Conservation (phyloP, 2,329 filamentous ascomycete genomes). For the Xylariaceae sp. region DNA sequence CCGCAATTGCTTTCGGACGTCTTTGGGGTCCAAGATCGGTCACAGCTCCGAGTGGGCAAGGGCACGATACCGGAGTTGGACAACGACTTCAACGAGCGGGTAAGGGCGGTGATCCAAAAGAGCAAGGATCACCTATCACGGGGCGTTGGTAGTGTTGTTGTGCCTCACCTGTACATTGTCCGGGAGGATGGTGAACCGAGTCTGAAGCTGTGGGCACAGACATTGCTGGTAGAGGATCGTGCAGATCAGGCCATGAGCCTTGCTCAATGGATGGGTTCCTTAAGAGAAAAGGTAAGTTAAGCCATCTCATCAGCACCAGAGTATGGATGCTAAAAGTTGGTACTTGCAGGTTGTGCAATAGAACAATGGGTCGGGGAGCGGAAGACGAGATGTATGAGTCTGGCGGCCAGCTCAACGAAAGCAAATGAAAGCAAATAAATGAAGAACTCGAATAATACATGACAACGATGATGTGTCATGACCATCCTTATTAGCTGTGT, state of each 20-base stretch:
- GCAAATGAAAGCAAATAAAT: constrained; percentile 15
- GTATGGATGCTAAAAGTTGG: constrained; percentile 18
- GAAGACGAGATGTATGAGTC: neutral
- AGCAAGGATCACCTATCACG: constrained; percentile 85
- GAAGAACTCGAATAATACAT: constrained; percentile 22
- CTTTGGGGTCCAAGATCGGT: constrained; percentile 85
- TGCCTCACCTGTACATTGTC: constrained; percentile 91
- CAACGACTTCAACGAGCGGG: constrained; percentile 94
- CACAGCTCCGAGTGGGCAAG: constrained; percentile 90
- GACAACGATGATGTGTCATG: constrained; percentile 14
- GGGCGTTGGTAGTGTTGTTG: constrained; percentile 90
- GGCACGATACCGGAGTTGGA: constrained; percentile 84
- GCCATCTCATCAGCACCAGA: constrained; percentile 11
- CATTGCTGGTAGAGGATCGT: constrained; percentile 90
- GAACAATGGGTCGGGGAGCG: neutral
- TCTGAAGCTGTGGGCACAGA: constrained; percentile 95
- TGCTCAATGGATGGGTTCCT: constrained; percentile 87
- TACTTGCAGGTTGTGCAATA: constrained; percentile 32
- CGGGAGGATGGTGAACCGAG: constrained; percentile 96
- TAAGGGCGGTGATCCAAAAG: constrained; percentile 90
- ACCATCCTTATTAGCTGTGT: constrained; percentile 1
- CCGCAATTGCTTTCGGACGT: constrained; percentile 88
- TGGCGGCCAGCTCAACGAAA: constrained; percentile 4
- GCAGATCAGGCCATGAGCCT: constrained; percentile 93
- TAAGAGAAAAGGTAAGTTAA: constrained; percentile 86